Conservation (phyloP, 164 flowering plant species). For the Piper longum region DNA sequence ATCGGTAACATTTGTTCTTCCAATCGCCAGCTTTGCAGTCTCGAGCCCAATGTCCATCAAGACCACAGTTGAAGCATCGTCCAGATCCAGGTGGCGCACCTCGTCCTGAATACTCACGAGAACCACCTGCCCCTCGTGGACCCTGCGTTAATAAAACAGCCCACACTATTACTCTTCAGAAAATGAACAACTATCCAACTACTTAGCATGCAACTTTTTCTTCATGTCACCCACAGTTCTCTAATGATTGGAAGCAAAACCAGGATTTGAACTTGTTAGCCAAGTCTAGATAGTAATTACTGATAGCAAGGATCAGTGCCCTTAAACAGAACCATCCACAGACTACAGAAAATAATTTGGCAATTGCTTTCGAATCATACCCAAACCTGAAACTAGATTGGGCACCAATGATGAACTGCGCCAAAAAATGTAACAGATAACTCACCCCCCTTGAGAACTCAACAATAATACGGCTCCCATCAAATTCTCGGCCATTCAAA, state of each 20-base stretch:
- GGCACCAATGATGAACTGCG: no score
- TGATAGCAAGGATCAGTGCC: no score
- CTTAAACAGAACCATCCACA: no score
- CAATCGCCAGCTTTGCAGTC: constrained; percentile 98
- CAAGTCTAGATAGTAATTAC: no score
- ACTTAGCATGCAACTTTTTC: no score
- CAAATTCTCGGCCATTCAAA: constrained; percentile 21
- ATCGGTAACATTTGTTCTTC: constrained; percentile 95
- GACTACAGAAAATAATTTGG: no score
- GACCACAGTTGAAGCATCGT: constrained; percentile 90
- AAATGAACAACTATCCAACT: background rate
- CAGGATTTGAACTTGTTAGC: no score
- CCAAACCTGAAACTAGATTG: no score
- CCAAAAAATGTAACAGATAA: background rate
- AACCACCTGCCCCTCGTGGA: constrained; percentile 21
- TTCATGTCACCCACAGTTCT: no score
- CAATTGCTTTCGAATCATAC: no score
- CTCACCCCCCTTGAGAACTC: constrained; percentile 82
- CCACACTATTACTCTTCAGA: background rate
- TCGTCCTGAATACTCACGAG: constrained; percentile 49
- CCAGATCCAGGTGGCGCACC: constrained; percentile 97
- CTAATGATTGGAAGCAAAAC: no score
- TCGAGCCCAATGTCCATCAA: constrained; percentile 98
- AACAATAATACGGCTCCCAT: constrained; percentile 72
- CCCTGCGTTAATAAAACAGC: constrained; percentile 11